Percentiles rank a stretch among this genome's conserved stretches.
Conservation (phyloP, 805 yeast species). For the Lipomyces yamanashiensis region DNA sequence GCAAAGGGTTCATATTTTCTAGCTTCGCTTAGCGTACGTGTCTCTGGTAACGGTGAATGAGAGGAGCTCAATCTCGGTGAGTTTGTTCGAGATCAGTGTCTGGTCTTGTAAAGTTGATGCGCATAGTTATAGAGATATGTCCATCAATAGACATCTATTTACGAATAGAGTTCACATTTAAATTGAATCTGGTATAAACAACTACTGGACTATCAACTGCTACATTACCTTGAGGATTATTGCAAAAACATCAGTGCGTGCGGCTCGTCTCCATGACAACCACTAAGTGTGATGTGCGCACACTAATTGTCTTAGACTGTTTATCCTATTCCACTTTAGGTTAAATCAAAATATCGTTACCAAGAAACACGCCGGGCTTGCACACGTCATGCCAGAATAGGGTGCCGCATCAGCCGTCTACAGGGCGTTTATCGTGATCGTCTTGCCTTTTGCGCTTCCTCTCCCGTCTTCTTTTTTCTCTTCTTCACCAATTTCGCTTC, state of each 20-base stretch:
- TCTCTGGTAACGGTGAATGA: too few relatives aligned
- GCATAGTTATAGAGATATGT: too few relatives aligned
- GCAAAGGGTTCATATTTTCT: too few relatives aligned
- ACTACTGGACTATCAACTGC: too few relatives aligned
- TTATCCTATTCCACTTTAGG: neutral
- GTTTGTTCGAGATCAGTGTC: too few relatives aligned
- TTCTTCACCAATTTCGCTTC: slow-evolving; percentile 13
- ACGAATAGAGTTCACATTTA: too few relatives aligned
- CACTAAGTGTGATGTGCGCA: neutral
- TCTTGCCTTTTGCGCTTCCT: neutral
- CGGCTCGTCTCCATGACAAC: slow-evolving; percentile 11
- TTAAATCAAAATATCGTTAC: neutral
- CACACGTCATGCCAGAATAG: slow-evolving; percentile 1
- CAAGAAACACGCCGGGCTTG: neutral
- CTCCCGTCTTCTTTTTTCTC: neutral
- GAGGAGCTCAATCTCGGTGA: too few relatives aligned
- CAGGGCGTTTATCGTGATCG: neutral
- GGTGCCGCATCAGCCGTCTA: slow-evolving; percentile 5
- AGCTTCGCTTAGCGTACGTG: too few relatives aligned
- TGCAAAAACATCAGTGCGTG: neutral
- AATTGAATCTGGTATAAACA: too few relatives aligned
- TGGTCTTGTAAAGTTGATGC: too few relatives aligned
- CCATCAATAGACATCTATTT: too few relatives aligned
- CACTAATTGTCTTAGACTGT: neutral
- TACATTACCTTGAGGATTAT: neutral